These are phyloP conservation scores for Luffa acutangula DNA, from an alignment of 306 rosid genomes.

Conservation along the genomic window DNA sequence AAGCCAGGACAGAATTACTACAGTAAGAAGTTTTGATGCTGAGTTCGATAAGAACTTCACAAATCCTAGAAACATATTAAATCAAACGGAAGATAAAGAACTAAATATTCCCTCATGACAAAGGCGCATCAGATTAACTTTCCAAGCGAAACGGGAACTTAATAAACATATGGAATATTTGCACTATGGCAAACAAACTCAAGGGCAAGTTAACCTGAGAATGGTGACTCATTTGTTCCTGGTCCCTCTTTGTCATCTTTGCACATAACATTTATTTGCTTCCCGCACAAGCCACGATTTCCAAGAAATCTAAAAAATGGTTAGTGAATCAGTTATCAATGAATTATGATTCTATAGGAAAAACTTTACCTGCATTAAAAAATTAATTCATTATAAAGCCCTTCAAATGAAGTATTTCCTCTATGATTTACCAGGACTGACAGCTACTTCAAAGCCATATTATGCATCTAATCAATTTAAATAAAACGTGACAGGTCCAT, in stretches of 20 bases:
- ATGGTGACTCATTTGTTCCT: conserved; percentile 21
- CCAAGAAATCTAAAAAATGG: conserved; percentile 66
- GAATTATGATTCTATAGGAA: not conserved
- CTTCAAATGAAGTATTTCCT: conserved; percentile 3
- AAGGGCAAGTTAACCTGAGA: conserved; percentile 36
- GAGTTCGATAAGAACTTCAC: conserved; percentile 3
- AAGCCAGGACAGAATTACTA: not conserved
- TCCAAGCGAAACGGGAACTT: not conserved
- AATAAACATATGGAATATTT: not conserved
- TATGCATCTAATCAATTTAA: conserved; percentile 8
- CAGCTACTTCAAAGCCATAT: not conserved
- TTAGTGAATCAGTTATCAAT: not conserved
- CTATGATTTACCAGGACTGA: not conserved
- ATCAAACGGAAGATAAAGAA: not conserved
- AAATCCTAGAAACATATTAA: not conserved
- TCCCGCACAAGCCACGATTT: conserved; percentile 90
- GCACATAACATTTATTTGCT: conserved; percentile 51
- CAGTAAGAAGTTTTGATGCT: not conserved
- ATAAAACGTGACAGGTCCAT: conserved; percentile 3
- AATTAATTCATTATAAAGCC: not conserved
- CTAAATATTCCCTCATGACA: not conserved
- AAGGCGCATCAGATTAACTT: not conserved
- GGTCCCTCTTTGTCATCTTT: conserved; percentile 51
- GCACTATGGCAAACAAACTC: not conserved
- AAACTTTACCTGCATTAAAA: not conserved